Base-by-base conservation (phyloP, 176 grass and related monocot genomes). In the Aegilops bicornis region DNA sequence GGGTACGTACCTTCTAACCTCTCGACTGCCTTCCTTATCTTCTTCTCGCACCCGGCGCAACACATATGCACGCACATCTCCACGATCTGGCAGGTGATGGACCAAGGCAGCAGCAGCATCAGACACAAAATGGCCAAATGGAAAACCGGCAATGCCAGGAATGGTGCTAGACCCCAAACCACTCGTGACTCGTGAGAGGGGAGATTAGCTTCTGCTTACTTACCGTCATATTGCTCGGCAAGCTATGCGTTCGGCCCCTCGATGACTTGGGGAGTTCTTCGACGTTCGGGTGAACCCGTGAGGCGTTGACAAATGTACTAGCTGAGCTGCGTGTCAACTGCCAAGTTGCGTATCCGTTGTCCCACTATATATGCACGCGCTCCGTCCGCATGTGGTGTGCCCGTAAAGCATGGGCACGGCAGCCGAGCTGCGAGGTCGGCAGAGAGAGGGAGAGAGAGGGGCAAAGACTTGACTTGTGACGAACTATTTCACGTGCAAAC, bases 41-140 rank as follows among this genome's bases (percentile, higher is more conserved):
- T 98, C 86, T 86, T 95, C 85, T 98, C 93, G 86, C 93, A 98
- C 6, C 96, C 91, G 3, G 86, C 90, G 83, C 96, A 98, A 27
- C 95, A 92, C 91, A 98, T 95, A 76, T 98, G 93, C 84, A 98
- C 96, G 81, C 90, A 86, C 88, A 98, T 90, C 88, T 98, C 96
- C 64, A 95, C 91, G 16, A 95, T 92, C 96, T 95, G 43, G 37
- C 16, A 64, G 40, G 56, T 36, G 24, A 86, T 42, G 67, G 23
- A 54, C 42, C 11, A 20, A 43, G 3, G 42, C 54, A 17, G 10
- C 42, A 45, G 42, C 54, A 17, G 4, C 45, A 79, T 86, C 31
- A 82, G 24, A 29, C 56, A 31, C 19, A 48, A 10, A 29, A 10
- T 27, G 1, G 73, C 4, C 2, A 36, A 17, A 52, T 52, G 48